Evolutionary conservation across 495 filamentous ascomycete genomes (phyloP).

Genomic region (Podospora fimiseda): DNA sequence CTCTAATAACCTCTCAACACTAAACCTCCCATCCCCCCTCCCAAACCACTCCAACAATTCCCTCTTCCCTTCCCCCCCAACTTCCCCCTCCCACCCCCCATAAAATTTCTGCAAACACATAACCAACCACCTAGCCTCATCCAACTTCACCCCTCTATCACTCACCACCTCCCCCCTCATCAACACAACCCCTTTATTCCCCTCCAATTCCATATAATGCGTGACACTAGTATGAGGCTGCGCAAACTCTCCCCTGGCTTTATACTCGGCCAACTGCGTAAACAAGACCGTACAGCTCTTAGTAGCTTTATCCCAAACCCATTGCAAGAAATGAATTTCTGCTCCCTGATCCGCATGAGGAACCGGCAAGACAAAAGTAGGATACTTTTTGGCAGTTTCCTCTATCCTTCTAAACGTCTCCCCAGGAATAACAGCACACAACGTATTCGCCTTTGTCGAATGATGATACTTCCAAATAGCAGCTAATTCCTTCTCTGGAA

Average conservation of each 20-base stretch:
- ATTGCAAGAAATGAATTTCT: constrained; percentile 81
- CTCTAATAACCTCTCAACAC: constrained; percentile 73
- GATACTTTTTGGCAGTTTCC: constrained; percentile 60
- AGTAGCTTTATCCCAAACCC: constrained; percentile 58
- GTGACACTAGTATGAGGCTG: constrained; percentile 89
- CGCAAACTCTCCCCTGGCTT: constrained; percentile 80
- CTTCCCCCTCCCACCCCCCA: constrained; percentile 35
- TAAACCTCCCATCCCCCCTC: constrained; percentile 68
- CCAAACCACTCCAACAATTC: constrained; percentile 76
- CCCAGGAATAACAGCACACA: constrained; percentile 74
- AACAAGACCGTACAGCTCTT: constrained; percentile 79
- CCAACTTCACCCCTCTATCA: constrained; percentile 66
- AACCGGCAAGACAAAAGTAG: constrained; percentile 86
- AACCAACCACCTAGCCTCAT: constrained; percentile 82
- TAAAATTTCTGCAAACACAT: constrained; percentile 96
- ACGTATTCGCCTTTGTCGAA: constrained; percentile 57
- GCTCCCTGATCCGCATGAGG: constrained; percentile 61
- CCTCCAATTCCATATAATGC: constrained; percentile 74
- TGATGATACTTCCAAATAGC: constrained; percentile 89
- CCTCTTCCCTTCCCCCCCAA: constrained; percentile 49
- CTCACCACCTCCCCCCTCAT: constrained; percentile 75
- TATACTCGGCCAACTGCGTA: constrained; percentile 86
- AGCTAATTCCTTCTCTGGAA: constrained; percentile 78
- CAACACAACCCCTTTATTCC: constrained; percentile 68
- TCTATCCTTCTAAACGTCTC: constrained; percentile 64